Conservation (phyloP, 2,329 filamentous ascomycete species). For the Onygena corvina region DNA sequence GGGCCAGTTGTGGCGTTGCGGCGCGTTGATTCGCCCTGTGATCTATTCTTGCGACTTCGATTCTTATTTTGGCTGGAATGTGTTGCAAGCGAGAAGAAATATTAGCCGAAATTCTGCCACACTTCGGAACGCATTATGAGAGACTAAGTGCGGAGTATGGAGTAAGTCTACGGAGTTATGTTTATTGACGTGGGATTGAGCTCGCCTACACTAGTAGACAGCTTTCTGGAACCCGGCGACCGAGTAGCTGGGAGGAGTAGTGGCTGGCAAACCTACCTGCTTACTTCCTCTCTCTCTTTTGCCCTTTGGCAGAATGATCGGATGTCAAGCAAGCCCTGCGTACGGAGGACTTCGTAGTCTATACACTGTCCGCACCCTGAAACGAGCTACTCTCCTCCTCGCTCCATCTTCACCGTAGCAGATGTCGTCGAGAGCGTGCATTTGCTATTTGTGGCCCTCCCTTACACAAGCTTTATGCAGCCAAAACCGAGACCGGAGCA, state of each 20-base stretch:
- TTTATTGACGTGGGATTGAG: too few species aligned
- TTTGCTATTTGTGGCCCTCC: background rate
- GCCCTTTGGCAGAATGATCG: background rate
- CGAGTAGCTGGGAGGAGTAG: background rate
- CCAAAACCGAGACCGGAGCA: background rate
- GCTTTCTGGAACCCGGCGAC: background rate
- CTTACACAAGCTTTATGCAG: background rate
- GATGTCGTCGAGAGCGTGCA: background rate
- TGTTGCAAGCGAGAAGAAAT: background rate
- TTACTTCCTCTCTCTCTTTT: background rate
- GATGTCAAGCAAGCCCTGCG: background rate
- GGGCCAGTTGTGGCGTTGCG: background rate
- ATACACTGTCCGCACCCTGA: background rate
- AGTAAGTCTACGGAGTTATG: too few species aligned
- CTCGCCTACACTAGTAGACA: background rate
- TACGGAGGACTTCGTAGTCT: too few species aligned
- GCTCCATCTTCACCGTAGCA: background rate
- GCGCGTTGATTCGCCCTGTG: background rate
- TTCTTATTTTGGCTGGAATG: conserved; percentile 2
- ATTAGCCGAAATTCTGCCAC: background rate
- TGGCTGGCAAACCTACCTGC: background rate
- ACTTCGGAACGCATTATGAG: background rate
- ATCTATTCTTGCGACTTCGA: conserved; percentile 1
- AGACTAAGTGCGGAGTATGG: background rate
- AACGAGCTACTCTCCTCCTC: background rate